Base-by-base conservation (phyloP, 2,329 filamentous ascomycete species). In the Scedosporium apiospermum region DNA sequence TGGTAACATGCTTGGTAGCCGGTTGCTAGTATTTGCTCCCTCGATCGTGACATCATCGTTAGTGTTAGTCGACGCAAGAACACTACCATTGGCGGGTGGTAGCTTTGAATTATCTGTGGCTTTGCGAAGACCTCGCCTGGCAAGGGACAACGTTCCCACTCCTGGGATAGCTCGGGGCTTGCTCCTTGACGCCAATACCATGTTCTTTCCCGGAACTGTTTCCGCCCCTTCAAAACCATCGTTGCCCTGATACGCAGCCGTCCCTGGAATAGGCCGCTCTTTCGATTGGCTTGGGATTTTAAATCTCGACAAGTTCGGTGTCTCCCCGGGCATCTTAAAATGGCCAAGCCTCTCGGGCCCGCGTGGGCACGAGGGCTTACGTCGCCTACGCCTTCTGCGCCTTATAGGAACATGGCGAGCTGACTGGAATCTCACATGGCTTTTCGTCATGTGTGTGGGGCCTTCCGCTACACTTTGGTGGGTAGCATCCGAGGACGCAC, bases 201-300 rank as follows among this genome's bases (percentile, higher is more conserved):
- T 26, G 18, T 27, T 41, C 18, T 49, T n/a, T 9, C 30, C 49
- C 2, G 60, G 60, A 27, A 61, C 49, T n/a, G 26, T 18, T 51
- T 61, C 60, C 18, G 49, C 14, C 4, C 49, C 60, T 2, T 61
- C 60, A 42, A 61, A 61, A 7, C 60, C 60, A 30, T 61, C 60
- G 6, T 14, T 61, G 49, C 42, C 30, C 21, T 51, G 23, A 14
- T 61, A 53, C 12, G 23, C n/a, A n/a, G 16, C 42, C 27, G 58
- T 26, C 18, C 41, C 58, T 7, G 58, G 58, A 38, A 12, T 38
- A 38, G 34, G 12, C 10, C 10, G 34, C 18, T 26, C 23, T 23
- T 55, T 23, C 21, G 18, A 23, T 26, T 26, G 12, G 7, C 21
- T 55, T 7, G 51, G 51, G 14, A 55, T 27, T 23, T 23, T 55